Evolutionary conservation across 345 rosid genomes (phyloP).

Genomic region (Eucalyptus shirleyi): DNA sequence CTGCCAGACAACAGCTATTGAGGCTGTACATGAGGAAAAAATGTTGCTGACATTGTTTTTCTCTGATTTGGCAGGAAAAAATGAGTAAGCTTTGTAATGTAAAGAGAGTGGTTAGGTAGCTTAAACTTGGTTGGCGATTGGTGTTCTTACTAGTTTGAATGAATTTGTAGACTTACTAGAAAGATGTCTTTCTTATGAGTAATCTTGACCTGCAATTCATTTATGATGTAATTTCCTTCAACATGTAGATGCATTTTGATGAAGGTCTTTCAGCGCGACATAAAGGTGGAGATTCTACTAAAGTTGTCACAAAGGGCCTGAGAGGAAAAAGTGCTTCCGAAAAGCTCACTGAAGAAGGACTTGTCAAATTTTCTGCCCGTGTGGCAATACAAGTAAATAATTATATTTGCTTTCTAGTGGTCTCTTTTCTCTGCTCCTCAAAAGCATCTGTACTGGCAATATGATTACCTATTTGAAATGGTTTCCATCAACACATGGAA

Average conservation of each 20-base stretch:
- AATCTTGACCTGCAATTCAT: background rate
- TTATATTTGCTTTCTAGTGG: background rate
- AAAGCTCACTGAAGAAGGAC: conserved; percentile 87
- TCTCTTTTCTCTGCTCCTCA: background rate
- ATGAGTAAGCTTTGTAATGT: background rate
- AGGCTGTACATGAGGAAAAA: background rate
- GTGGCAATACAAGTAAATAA: conserved; percentile 73
- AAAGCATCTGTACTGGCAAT: background rate
- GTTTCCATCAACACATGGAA: background rate
- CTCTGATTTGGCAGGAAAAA: background rate
- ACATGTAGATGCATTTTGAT: conserved; percentile 79
- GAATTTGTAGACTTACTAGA: background rate
- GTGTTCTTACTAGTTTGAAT: background rate
- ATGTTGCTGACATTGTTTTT: background rate
- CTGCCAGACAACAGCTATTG: background rate
- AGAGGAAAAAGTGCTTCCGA: conserved; percentile 68
- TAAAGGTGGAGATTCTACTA: conserved; percentile 66
- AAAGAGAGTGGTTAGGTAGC: background rate
- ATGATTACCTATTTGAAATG: background rate
- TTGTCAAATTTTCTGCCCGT: conserved; percentile 75
- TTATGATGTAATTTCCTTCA: background rate
- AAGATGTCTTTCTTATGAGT: background rate
- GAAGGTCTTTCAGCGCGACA: conserved; percentile 77
- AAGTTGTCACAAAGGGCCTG: conserved; percentile 50
- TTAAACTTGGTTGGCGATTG: background rate